Percentiles rank a stretch among this genome's conserved stretches.
Conservation (phyloP, 2,329 filamentous ascomycete genomes). For the Botryotinia calthae region DNA sequence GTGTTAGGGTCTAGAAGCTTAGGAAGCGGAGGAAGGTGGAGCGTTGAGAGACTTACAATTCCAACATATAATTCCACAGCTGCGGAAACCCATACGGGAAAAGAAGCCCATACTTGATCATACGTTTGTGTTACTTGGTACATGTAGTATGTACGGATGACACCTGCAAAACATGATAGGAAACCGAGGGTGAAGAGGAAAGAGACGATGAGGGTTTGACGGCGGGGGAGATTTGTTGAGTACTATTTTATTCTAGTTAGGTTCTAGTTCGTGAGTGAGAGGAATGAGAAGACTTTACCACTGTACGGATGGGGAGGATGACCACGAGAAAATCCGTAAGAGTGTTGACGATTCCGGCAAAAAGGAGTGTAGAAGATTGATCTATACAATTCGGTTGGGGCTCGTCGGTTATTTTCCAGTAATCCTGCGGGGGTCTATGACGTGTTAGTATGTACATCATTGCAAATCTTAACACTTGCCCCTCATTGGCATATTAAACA, state of each 20-base stretch:
- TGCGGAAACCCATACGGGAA: constrained; percentile 40
- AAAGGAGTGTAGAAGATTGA: constrained; percentile 51
- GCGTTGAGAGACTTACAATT: constrained; percentile 29
- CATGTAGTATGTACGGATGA: constrained; percentile 42
- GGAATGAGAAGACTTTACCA: constrained; percentile 9
- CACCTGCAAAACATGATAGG: constrained; percentile 45
- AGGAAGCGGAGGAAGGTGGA: too few relatives aligned
- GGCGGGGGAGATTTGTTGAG: constrained; percentile 46
- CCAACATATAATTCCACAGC: constrained; percentile 45
- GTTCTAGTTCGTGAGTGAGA: background rate
- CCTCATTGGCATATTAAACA: background rate
- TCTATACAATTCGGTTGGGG: constrained; percentile 45
- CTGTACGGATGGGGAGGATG: constrained; percentile 47
- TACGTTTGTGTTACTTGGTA: constrained; percentile 36
- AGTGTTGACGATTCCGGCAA: constrained; percentile 58
- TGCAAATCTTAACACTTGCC: background rate
- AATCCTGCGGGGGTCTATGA: constrained; percentile 40
- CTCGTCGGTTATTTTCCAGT: constrained; percentile 40
- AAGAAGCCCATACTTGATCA: constrained; percentile 42
- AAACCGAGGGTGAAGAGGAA: constrained; percentile 51
- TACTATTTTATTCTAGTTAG: constrained; percentile 40
- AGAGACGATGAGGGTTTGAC: constrained; percentile 47
- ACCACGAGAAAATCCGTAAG: constrained; percentile 57
- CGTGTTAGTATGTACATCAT: background rate
- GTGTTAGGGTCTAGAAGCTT: background rate